Base-by-base conservation (phyloP, 2,329 filamentous ascomycete genomes). In the Penicillium digitatum region DNA sequence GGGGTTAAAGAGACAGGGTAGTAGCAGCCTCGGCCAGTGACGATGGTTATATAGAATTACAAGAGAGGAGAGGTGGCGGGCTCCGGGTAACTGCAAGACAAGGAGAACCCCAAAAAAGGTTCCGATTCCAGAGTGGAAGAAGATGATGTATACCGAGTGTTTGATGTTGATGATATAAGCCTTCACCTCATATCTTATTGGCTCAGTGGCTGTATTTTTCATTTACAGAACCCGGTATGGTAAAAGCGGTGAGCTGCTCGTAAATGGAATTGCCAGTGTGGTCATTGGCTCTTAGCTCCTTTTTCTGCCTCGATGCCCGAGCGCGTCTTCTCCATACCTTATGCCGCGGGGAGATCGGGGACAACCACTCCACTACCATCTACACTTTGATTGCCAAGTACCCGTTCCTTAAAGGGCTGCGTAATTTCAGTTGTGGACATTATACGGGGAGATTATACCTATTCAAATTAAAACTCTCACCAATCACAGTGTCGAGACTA, bases 41-140 rank as follows among this genome's bases (percentile, higher is more conserved):
- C 49, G 57, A 55, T 22, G 27, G 18, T 7, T 31, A 49, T 54
- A 43, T 49, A 16, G 18, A 54, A 51, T 37, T 37, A 32, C 18
- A 50, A 54, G 46, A 42, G 52, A 14, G 24, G 22, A 52, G 35
- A 55, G 54, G 60, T 62, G 62, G 62, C 63, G 63, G 58, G 53
- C 55, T 58, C 52, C 50, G 51, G 54, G 43, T 52, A 48, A 48
- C 26, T 48, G 54, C 56, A 52, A 48, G 54, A 54, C 49, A 58
- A 52, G 62, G 62, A 62, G 61, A 60, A 63, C 53, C 57, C 62
- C 61, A 60, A 56, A 52, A 52, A 55, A 54, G 52, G 54, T 52
- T 54, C 43, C 48, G 47, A 58, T 42, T 43, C 27, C 27, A 50
- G 29, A 54, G 45, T 52, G 56, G 57, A 49, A 58, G 55, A 55